Base-by-base conservation (phyloP, 2,329 filamentous ascomycete species). In the Colletotrichum sublineola region DNA sequence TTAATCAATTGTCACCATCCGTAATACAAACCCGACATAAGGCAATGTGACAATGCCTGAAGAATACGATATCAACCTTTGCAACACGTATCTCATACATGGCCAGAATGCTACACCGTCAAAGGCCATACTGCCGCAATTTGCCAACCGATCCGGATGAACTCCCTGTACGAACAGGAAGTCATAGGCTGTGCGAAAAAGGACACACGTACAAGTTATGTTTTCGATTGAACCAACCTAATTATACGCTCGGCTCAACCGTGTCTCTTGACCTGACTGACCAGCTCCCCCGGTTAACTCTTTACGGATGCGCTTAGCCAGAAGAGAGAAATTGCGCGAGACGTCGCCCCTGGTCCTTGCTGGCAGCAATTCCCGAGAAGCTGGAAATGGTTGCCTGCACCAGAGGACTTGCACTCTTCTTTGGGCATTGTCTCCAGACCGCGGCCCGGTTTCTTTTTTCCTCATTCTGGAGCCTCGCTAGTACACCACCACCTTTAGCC, bases 381-480 rank as follows among this genome's bases (percentile, higher is more conserved):
- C 70, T 73, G 70, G 70, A 73, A 73, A 69, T 68, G 66, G 70
- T 73, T 73, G 70, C 53, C 67, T 73, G 70, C 66, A 69, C 70
- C 66, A 69, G 55, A 69, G 70, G 66, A 70, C 53, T 42, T 53
- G 48, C 53, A 31, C 67, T 24, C 60, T 69, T 46, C 55, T 60
- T 72, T 64, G 20, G 69, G 69, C 62, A 56, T 72, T 60, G 66
- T 60, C 60, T 64, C 60, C 60, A 68, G 69, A 48, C 66, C 69
- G 61, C 55, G 55, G 58, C 64, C 64, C 20, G 50, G 29, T 46
- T 64, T 55, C 48, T 38, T 55, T 53, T 38, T 69, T 42, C 66
- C 66, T 68, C 66, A 55, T 24, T 70, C 60, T 61, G 52, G 66
- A 60, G 69, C 69, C 36, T 46, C 33, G n/a, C 33, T 20, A 56